Base-by-base conservation (phyloP, 768 basidiomycete species). In the Tephrocybe sp. region DNA sequence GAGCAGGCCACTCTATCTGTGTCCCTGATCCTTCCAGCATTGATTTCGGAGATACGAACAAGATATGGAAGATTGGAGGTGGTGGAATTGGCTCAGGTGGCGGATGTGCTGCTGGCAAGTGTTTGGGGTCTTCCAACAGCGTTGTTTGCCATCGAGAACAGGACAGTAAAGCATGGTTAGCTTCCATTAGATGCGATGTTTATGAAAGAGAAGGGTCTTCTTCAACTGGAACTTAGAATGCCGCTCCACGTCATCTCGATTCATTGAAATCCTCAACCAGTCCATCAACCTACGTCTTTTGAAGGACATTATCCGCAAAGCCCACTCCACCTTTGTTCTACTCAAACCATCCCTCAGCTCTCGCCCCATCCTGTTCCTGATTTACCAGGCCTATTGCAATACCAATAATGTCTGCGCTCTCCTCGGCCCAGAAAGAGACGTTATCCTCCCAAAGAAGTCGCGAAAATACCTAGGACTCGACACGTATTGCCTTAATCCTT, bases 141-240 rank as follows among this genome's bases (percentile, higher is more conserved):
- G 60, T 75, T 1, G 12, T 71, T 11, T 74, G 73, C 60, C 64
- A 70, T 48, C 67, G 68, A 50, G 77, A 71, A 51, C 68, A 74
- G 56, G 74, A 69, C 58, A 72, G 76, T 38, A 67, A 60, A n/a
- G 58, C 66, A 28, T 84, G 81, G 81, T 57, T 83, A 44, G 66
- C 68, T 45, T 60, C 53, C 38, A 72, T 84, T 17, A 71, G 72
- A 20, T 83, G 81, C 54, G 67, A 73, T 47, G 55, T 62, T 38
- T 80, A 72, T 58, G 78, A 81, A 50, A 18, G 17, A 2, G 32
- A 45, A 44, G 7, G 11, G 14, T 12, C 17, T 28, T 32, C 32
- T 50, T 15, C n/a, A 10, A 32, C 28, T n/a, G n/a, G 28, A 5
- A 30, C 28, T 30, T 30, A 30, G 28, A 12, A 30, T n/a, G n/a